Base-by-base conservation (phyloP, 805 yeast genomes). In the Middelhovenomyces tepae region DNA sequence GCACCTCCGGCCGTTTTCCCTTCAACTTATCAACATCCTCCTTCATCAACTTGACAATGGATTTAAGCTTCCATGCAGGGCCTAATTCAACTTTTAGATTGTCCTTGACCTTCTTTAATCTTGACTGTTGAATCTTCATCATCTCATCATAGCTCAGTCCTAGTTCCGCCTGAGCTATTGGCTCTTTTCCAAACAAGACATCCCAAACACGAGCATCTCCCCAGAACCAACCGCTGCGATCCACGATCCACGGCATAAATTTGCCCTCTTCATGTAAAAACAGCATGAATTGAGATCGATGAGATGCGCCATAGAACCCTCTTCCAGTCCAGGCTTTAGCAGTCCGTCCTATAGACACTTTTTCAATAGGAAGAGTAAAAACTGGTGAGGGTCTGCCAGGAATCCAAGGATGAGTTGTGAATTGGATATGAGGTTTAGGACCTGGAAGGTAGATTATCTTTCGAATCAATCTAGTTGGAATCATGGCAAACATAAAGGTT, bases 201-300 rank as follows among this genome's bases (percentile, higher is more conserved):
- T 84, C 94, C 56, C 78, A 79, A 2, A 84, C 79, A 38, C 94
- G 65, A 10, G 94, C 94, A 54, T 84, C 94, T 21, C 91, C 87
- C 94, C 94, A 84, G 60, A 81, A 84, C 65, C 85, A 84, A 8
- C 94, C 94, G 46, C 75, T 77, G 44, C 94, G 65, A 51, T 84
- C 94, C 13, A 82, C 79, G 11, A 79, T 59, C 84, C 87, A 83
- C 16, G 82, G 84, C 24, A 71, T 62, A 37, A 62, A 57, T 25
- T 50, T 56, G 14, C 69, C 68, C 15, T 61, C 56, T 47, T 82
- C 89, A 53, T 72, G 75, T 43, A 84, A 55, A 29, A 79, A 70
- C 50, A 82, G 78, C 65, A 79, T 76, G 54, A 83, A 83, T 33
- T 81, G 68, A 2, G 81, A 64, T 29, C 75, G 71, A 54, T 81